These are phyloP conservation scores for Spongispora temasekensis DNA, from an alignment of 1,284 basidiomycete species.

Conservation along the genomic window DNA sequence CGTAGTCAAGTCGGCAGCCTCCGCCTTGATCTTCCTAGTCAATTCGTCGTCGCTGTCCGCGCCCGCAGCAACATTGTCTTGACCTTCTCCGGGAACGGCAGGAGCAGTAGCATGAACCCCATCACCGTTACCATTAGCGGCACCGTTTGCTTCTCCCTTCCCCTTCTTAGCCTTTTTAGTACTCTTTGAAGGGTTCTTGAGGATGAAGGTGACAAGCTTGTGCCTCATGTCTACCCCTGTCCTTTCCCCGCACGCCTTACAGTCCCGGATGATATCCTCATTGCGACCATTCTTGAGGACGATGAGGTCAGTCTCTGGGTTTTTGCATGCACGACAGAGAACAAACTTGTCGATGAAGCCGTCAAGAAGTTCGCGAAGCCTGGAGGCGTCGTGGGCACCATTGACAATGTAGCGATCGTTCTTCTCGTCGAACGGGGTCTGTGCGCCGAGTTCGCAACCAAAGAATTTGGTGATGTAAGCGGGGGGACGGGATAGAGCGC, in stretches of 20 bases:
- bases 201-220: slow-evolving; percentile 94
- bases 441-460: slow-evolving; percentile 97
- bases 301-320: slow-evolving; percentile 97
- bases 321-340: slow-evolving; percentile 97
- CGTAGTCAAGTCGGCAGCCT: slow-evolving; percentile 75
- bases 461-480: slow-evolving; percentile 99
- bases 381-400: slow-evolving; percentile 90
- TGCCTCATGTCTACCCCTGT: slow-evolving; percentile 96
- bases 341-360: slow-evolving; percentile 98
- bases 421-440: slow-evolving; percentile 95
- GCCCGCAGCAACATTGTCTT: slow-evolving; percentile 39
- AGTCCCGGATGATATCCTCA: slow-evolving; percentile 93
- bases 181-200: slow-evolving; percentile 96
- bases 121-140: slow-evolving; percentile 55
- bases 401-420: slow-evolving; percentile 99
- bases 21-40: slow-evolving; percentile 81
- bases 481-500: slow-evolving; percentile 93
- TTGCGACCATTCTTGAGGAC: slow-evolving; percentile 73
- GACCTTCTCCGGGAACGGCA: slow-evolving; percentile 32
- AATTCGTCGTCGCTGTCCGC: slow-evolving; percentile 79
- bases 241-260: slow-evolving; percentile 96
- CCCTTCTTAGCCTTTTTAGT: slow-evolving; percentile 78
- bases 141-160: slow-evolving; percentile 51
- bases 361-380: slow-evolving; percentile 95
- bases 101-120: slow-evolving; percentile 35